Evolutionary conservation across 257 asterid species (phyloP), one percentile per base, ranked within the genome.

Genomic region (Lithospermum erythrorhizon): DNA sequence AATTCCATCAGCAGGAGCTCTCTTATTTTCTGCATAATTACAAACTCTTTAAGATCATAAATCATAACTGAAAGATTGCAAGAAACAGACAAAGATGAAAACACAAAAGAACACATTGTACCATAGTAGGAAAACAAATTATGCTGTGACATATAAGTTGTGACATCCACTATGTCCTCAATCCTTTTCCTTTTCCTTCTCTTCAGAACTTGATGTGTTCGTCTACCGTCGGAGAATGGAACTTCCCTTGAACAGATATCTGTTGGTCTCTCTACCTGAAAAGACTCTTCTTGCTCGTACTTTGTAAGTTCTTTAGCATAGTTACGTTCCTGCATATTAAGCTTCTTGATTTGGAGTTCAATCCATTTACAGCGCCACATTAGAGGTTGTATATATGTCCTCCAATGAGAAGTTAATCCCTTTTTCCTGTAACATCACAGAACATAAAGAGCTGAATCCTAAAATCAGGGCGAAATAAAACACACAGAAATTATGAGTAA

Each of bases 331-430:
- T 70, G 80, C n/a, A 78, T 55, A 57, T 74, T 66, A 61, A 87
- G 73, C 72, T 75, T 84, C 72, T 65, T 78, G 23, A 81, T 67
- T 76, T 86, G 93, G 73, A 89, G 66, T 75, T 89, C 97, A 63
- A 68, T 70, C 95, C 95, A 89, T 76, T 84, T 89, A 73, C 90
- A 81, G 17, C 95, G 87, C 97, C 95, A 86, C 85, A 70, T 72
- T 21, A 89, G 66, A 11, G 94, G 89, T 65, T 72, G 80, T 54
- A 79, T 58, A 67, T 53, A 78, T 55, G 87, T 59, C 73, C 81
- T 89, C 97, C 97, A 89, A 11, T 84, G 94, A 77, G 73, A 25
- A 19, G 91, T 81, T 75, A 78, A 62, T 70, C 73, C 81, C 65
- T 71, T 89, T 82, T 62, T 84, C 87, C 95, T 89, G 68, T 52